Evolutionary conservation across 495 filamentous ascomycete species (phyloP), one percentile per base, ranked within the genome.

Genomic region (Astrothelium macrocarpum): DNA sequence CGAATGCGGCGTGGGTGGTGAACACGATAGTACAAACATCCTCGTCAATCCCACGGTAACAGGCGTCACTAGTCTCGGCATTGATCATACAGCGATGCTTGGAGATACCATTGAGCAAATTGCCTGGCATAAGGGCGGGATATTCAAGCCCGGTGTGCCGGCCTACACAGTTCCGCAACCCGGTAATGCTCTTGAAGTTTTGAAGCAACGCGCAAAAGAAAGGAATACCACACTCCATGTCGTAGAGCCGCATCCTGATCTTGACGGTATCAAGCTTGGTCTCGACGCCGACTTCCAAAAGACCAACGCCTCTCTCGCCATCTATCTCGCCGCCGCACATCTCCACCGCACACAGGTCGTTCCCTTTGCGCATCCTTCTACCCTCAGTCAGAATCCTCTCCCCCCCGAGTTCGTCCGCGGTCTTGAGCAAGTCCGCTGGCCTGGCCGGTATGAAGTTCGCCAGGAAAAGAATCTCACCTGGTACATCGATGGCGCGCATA

Each of bases 111-210:
- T 96, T 46, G 89, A 91, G 59, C 81, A 92, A 66, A 98, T 98
- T 65, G 93, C 95, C 2, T 97, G 95, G 94, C 93, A 98, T 71
- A 97, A 98, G 73, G 89, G 83, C 14, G 94, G 94, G 14, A 93
- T 97, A 60, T 87, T 96, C 78, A 98, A 97, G 72, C 28, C 72
- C 1, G 85, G 82, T 0, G 78, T 78, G 12, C 81, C 84, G 10
- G 88, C 84, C 1, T 94, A 95, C 62, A 90, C 87, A 1, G 84
- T 88, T 12, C 83, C 84, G 18, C 94, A 98, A 72, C 76, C 79
- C 0, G 73, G 80, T 1, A 75, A 71, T 14, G 94, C 92, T 0
- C 73, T 87, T 59, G 73, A 81, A 28, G 91, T 97, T 7, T 74
- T 98, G 14, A 66, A 78, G 32, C 72, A 86, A 34, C 82, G 95